Evolutionary conservation across 2,329 filamentous ascomycete species (phyloP), one percentile per base, ranked within the genome.

Genomic region (Cercospora berteroae): DNA sequence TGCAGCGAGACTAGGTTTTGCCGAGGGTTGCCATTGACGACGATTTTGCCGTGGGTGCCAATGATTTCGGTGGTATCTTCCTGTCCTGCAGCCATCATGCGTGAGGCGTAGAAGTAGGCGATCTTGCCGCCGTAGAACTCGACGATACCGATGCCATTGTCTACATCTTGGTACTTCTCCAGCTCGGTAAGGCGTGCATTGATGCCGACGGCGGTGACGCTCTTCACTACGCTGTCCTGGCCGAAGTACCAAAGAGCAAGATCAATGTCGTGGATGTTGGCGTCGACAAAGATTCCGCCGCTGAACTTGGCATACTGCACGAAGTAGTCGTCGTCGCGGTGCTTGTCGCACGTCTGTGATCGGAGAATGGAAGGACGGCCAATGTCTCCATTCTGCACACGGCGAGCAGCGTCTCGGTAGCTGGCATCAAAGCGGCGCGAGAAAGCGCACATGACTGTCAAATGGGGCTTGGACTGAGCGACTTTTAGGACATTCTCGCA

Each of bases 281-380:
- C 89, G 80, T 91, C 89, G 9, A 90, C 89, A 72, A 91, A 91
- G 75, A 90, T 89, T 23, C 88, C 88, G 36, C 89, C 89, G 1
- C 82, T 85, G 78, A 86, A 88, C 72, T 87, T 81, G 12, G 89
- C 87, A 77, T 90, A 91, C 23, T 84, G 81, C 64, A 91, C 87
- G 76, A 90, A 91, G 82, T 90, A 90, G 56, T 88, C 88, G 0
- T 82, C 83, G 0, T 87, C 86, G 67, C 90, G 87, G 65, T 86
- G 83, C 75, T 87, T 89, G 78, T 91, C 88, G 78, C 87, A 89
- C 0, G 88, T 90, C 77, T 90, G 88, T 56, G 83, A 86, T 70
- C 88, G 86, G 72, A 90, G 81, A 52, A 90, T 81, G 8, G 84
- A 83, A 1, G 87, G 85, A 0, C 83, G 81, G 5, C 88, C 89